These are phyloP conservation scores for Penicillium cataractarum DNA, from an alignment of 495 filamentous ascomycete species.

Conservation along the genomic window DNA sequence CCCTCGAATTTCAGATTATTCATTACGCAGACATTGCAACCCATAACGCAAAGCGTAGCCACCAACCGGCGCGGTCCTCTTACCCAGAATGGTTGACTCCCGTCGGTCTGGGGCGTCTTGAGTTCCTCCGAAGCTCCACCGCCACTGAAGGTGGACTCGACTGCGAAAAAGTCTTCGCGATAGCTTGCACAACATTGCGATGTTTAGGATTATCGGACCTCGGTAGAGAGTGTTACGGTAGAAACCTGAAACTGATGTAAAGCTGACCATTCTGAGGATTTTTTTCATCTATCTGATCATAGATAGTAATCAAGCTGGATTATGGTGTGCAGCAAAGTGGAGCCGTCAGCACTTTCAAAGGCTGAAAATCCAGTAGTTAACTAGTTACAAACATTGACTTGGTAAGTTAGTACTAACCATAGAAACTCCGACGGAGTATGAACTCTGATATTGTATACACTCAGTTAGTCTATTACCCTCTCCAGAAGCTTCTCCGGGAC, in stretches of 20 bases:
- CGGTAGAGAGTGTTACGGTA: not conserved
- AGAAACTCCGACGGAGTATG: not conserved
- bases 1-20: not conserved
- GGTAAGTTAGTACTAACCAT: not conserved
- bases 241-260: not conserved
- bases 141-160: not conserved
- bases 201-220: not conserved
- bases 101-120: slow-evolving; percentile 26
- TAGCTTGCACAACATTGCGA: not conserved
- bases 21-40: not conserved
- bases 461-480: slow-evolving; percentile 21
- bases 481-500: slow-evolving; percentile 40
- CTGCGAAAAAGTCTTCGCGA: slow-evolving; percentile 10
- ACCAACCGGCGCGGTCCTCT: slow-evolving; percentile 26
- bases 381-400: too few relatives aligned
- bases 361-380: too few relatives aligned
- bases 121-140: slow-evolving; percentile 32
- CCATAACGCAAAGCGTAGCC: too few relatives aligned
- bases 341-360: slow-evolving; percentile 12
- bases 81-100: slow-evolving; percentile 33
- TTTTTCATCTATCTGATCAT: not conserved
- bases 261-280: not conserved
- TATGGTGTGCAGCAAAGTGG: slow-evolving; percentile 20
- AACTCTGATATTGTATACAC: too few relatives aligned
- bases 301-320: too few relatives aligned